Evolutionary conservation across 2,329 filamentous ascomycete species (phyloP).

Genomic region (Penicillium carneum): DNA sequence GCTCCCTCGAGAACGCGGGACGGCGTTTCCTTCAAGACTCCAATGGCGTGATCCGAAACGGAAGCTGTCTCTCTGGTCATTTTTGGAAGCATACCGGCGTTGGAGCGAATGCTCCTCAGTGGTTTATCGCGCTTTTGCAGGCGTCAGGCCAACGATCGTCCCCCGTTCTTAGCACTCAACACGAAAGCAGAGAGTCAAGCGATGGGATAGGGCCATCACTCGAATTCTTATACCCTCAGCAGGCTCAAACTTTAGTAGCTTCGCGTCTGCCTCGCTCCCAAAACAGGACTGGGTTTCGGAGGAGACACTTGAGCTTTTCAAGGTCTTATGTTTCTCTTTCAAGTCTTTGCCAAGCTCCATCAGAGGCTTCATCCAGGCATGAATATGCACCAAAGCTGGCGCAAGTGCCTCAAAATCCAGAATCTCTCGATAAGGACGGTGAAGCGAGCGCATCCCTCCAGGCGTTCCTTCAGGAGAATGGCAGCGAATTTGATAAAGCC

Average conservation of each 20-base stretch:
- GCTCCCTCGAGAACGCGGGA: slow-evolving; percentile 59
- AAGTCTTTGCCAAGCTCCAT: slow-evolving; percentile 17
- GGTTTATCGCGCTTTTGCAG: slow-evolving; percentile 46
- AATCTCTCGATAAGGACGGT: slow-evolving; percentile 1
- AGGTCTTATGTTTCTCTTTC: slow-evolving; percentile 41
- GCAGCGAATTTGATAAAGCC: slow-evolving; percentile 46
- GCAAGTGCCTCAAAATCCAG: neutral
- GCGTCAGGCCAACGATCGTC: slow-evolving; percentile 30
- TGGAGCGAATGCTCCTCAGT: slow-evolving; percentile 42
- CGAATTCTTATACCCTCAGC: slow-evolving; percentile 52
- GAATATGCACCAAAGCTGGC: neutral
- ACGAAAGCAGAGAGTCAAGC: slow-evolving; percentile 18
- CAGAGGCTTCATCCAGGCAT: neutral
- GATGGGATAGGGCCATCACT: slow-evolving; percentile 41
- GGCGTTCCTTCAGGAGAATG: slow-evolving; percentile 28
- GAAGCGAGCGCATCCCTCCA: slow-evolving; percentile 31
- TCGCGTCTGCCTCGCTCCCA: slow-evolving; percentile 36
- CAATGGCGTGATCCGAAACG: slow-evolving; percentile 48
- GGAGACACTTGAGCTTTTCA: slow-evolving; percentile 31
- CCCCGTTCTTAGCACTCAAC: slow-evolving; percentile 24
- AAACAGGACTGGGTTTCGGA: slow-evolving; percentile 37
- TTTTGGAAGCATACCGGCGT: slow-evolving; percentile 48
- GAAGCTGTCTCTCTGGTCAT: slow-evolving; percentile 44
- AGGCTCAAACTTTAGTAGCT: slow-evolving; percentile 35
- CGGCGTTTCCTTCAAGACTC: slow-evolving; percentile 54